These are phyloP conservation scores for Colletotrichum falcatum DNA, from an alignment of 2,329 filamentous ascomycete species.

Conservation along the genomic window DNA sequence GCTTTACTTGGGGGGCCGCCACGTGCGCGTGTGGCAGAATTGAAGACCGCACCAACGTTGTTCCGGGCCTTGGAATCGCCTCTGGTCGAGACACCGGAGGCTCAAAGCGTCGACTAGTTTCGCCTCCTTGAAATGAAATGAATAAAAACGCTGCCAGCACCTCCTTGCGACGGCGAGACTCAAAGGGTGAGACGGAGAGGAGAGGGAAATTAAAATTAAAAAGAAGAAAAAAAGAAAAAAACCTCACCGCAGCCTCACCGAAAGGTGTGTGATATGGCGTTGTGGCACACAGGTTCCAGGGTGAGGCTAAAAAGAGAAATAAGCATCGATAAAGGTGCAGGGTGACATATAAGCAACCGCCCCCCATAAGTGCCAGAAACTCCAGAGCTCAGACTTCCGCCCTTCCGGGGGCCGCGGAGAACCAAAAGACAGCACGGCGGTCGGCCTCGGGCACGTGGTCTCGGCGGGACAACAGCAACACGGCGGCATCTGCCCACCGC, in stretches of 20 bases:
- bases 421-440: background rate
- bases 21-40: slow-evolving; percentile 14
- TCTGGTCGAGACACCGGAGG: slow-evolving; percentile 25
- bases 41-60: slow-evolving; percentile 35
- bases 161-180: background rate
- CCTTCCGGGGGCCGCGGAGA: background rate
- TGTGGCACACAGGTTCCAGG: background rate
- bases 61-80: slow-evolving; percentile 23
- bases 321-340: background rate
- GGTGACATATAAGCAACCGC: background rate
- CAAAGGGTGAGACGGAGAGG: background rate
- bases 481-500: slow-evolving; percentile 3
- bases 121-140: slow-evolving; percentile 1
- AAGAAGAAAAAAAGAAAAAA: background rate
- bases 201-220: no score
- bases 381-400: background rate
- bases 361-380: background rate
- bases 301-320: background rate
- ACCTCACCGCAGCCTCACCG: background rate
- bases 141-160: background rate
- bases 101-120: slow-evolving; percentile 24
- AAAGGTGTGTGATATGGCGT: background rate
- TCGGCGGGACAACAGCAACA: slow-evolving; percentile 1
- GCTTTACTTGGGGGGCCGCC: slow-evolving; percentile 2
- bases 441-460: background rate